A percentile compares a stretch with the other conserved stretches of the same genome.
Conservation (phyloP, 2,329 filamentous ascomycete species). For the Fusarium nisikadoi region DNA sequence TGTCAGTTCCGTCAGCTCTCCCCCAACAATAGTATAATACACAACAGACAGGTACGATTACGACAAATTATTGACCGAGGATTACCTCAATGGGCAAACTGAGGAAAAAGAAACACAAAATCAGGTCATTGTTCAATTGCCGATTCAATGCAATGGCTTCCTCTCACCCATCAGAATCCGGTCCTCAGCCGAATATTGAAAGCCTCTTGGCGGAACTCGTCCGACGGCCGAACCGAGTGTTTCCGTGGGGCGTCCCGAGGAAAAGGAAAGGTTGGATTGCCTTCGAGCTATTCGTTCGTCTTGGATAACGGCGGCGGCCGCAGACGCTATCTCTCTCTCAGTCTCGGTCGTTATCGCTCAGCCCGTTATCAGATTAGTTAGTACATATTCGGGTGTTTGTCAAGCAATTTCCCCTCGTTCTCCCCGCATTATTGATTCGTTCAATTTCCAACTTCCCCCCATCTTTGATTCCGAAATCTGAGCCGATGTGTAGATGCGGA, state of each 20-base stretch:
- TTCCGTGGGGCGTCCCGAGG: slow-evolving; percentile 37
- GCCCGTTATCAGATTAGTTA: slow-evolving; percentile 8
- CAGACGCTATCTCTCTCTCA: background rate
- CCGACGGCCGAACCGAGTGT: slow-evolving; percentile 42
- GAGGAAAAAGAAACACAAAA: background rate
- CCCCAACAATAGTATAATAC: slow-evolving; percentile 17
- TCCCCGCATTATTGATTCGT: slow-evolving; percentile 25
- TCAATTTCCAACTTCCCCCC: background rate
- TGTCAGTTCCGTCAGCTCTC: background rate
- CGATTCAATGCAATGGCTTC: background rate
- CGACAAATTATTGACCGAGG: background rate
- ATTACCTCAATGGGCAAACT: background rate
- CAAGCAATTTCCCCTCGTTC: background rate
- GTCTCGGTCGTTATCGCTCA: background rate
- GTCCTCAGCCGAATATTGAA: background rate
- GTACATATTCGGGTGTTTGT: background rate
- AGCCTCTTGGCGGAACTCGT: slow-evolving; percentile 22
- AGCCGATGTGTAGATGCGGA: slow-evolving; percentile 19
- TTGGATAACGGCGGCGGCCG: slow-evolving; percentile 21
- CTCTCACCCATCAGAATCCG: slow-evolving; percentile 4
- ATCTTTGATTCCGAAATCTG: slow-evolving; percentile 3
- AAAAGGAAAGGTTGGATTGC: slow-evolving; percentile 19
- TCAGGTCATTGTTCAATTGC: background rate
- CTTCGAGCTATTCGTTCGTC: background rate
- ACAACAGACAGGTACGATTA: slow-evolving; percentile 1